These are phyloP conservation scores for Aspergillus costaricaensis DNA, from an alignment of 2,329 filamentous ascomycete genomes.

Conservation along the genomic window DNA sequence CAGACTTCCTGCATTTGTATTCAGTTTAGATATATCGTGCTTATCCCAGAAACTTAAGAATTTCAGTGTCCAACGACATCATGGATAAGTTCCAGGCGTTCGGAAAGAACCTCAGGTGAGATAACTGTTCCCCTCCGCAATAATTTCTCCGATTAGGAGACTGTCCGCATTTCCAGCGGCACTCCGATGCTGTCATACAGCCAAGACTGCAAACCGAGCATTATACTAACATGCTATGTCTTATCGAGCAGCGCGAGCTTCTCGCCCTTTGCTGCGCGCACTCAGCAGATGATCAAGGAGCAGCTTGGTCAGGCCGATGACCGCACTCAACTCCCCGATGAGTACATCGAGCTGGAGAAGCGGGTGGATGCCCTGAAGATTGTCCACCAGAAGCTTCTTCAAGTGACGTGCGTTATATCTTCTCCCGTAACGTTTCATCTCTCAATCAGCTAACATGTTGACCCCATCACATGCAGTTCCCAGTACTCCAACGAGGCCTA, in stretches of 20 bases:
- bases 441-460: conserved; percentile 2
- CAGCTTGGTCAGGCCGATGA: conserved; percentile 93
- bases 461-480: conserved; percentile 58
- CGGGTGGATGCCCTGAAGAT: conserved; percentile 95
- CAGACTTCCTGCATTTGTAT: conserved; percentile 5
- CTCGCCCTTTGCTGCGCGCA: conserved; percentile 89
- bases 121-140: conserved; percentile 13
- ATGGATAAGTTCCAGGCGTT: conserved; percentile 73
- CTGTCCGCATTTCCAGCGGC: conserved; percentile 3
- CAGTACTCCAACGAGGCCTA: conserved; percentile 87
- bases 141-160: conserved; percentile 6
- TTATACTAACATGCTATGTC: conserved; percentile 37
- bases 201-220: conserved; percentile 8
- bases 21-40: neutral
- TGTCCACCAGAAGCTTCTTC: conserved; percentile 95
- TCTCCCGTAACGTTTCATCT: neutral
- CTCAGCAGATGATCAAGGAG: conserved; percentile 97
- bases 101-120: conserved; percentile 70
- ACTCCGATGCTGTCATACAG: neutral
- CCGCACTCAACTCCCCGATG: conserved; percentile 95
- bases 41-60: neutral
- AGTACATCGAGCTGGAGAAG: conserved; percentile 99
- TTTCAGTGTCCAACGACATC: conserved; percentile 16
- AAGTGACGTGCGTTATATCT: conserved; percentile 75
- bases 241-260: conserved; percentile 72